phyloP scores from a whole-genome alignment of 208 protist species.

The Leishmania tropica region DNA sequence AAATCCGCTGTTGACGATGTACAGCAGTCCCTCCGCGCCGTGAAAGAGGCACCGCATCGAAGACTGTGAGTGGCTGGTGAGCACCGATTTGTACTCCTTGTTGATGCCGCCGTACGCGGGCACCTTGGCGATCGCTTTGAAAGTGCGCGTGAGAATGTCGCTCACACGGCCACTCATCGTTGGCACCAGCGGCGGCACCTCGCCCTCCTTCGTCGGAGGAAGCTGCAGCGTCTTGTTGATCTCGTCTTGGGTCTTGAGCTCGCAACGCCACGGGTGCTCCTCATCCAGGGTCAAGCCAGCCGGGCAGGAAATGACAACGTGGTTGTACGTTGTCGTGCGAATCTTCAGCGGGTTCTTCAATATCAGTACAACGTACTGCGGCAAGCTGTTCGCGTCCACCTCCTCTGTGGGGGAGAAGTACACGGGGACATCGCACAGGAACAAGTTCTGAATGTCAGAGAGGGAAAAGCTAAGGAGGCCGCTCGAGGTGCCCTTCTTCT shows the following conservation, averaged over 20 bases:
- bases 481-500: constrained; percentile 49
- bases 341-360: constrained; percentile 75
- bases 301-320: constrained; percentile 84
- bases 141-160: constrained; percentile 77
- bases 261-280: constrained; percentile 74
- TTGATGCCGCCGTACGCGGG: constrained; percentile 77
- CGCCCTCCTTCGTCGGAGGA: constrained; percentile 22
- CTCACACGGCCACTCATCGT: constrained; percentile 82
- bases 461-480: constrained; percentile 62
- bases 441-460: constrained; percentile 70
- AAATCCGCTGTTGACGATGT: constrained; percentile 71
- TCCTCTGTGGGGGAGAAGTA: constrained; percentile 41
- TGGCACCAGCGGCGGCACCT: constrained; percentile 54
- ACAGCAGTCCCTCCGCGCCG: constrained; percentile 75
- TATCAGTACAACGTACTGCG: constrained; percentile 85
- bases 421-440: constrained; percentile 80
- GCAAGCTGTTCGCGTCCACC: constrained; percentile 31
- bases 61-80: constrained; percentile 51
- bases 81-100: constrained; percentile 75
- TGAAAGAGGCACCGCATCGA: constrained; percentile 79
- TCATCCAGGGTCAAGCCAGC: constrained; percentile 60
- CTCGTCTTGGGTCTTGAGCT: constrained; percentile 78
- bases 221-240: constrained; percentile 56
- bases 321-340: constrained; percentile 73
- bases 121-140: constrained; percentile 80